These are phyloP conservation scores for Magnaporthales sp. DNA, from an alignment of 2,329 filamentous ascomycete species.

Conservation along the genomic window DNA sequence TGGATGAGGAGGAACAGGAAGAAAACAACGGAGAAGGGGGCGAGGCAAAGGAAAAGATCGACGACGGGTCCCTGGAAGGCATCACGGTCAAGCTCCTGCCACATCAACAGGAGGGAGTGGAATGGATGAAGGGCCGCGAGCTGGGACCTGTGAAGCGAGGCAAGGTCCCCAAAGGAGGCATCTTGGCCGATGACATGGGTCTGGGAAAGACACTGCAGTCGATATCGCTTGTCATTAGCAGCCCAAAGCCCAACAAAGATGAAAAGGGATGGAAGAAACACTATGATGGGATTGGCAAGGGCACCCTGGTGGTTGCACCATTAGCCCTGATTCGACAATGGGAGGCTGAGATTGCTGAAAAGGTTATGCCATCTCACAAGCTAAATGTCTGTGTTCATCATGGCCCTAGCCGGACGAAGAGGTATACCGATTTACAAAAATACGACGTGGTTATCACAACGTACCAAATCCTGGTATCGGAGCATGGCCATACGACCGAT, in stretches of 20 bases:
- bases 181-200: constrained; percentile 96
- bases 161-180: constrained; percentile 79
- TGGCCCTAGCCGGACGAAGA: constrained; percentile 76
- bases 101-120: constrained; percentile 88
- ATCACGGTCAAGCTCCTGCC: constrained; percentile 82
- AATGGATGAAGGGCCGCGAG: constrained; percentile 93
- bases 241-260: constrained; percentile 59
- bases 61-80: constrained; percentile 58
- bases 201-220: constrained; percentile 94
- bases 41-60: constrained; percentile 29
- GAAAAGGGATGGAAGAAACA: constrained; percentile 57
- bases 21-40: constrained; percentile 51
- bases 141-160: constrained; percentile 77
- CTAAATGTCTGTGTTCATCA: constrained; percentile 86
- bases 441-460: constrained; percentile 95
- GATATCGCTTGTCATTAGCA: constrained; percentile 72
- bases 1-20: constrained; percentile 61
- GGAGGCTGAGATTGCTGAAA: constrained; percentile 86
- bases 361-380: constrained; percentile 59
- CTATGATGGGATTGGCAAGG: constrained; percentile 61
- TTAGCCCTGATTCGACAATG: constrained; percentile 93
- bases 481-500: constrained; percentile 64
- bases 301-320: constrained; percentile 86
- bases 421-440: constrained; percentile 62
- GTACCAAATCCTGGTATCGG: constrained; percentile 90